Evolutionary conservation across 23 red algal genomes (phyloP).

Genomic region (Chondrus crispus): DNA sequence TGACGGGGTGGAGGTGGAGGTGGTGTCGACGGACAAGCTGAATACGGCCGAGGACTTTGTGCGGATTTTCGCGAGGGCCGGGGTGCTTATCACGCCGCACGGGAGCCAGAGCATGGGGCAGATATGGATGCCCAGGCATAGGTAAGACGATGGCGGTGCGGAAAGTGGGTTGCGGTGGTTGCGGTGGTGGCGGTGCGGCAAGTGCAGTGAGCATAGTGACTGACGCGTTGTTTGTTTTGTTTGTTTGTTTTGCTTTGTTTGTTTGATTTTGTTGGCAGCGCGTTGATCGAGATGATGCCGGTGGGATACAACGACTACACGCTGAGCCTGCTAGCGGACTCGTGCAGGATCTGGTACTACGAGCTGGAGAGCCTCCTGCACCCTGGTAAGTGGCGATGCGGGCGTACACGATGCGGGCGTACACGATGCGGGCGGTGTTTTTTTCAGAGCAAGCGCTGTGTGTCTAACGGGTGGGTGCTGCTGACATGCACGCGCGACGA

Average conservation of each 20-base stretch:
- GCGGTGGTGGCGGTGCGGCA: too few relatives aligned
- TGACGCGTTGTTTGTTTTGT: background rate
- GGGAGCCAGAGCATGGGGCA: constrained; percentile 21
- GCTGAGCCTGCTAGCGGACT: constrained; percentile 20
- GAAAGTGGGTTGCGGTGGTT: too few relatives aligned
- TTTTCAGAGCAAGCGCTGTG: background rate
- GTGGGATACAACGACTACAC: constrained; percentile 38
- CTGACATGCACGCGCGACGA: background rate
- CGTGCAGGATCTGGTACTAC: constrained; percentile 44
- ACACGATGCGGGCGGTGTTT: background rate
- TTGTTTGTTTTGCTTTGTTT: background rate
- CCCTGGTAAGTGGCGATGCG: background rate
- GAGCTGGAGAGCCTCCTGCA: background rate
- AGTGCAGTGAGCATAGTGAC: too few relatives aligned
- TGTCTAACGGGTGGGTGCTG: background rate
- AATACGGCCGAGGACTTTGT: background rate
- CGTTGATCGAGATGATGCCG: constrained; percentile 38
- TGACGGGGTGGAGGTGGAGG: background rate
- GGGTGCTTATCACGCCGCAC: constrained; percentile 33
- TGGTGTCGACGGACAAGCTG: background rate
- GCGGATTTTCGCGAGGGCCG: background rate
- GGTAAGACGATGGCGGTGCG: too few relatives aligned
- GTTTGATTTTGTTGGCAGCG: background rate
- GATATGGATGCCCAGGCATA: constrained; percentile 55
- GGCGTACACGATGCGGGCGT: background rate